Evolutionary conservation across 1,284 basidiomycete species (phyloP), one percentile per base, ranked within the genome.

Genomic region (Cerioporus squamosus): DNA sequence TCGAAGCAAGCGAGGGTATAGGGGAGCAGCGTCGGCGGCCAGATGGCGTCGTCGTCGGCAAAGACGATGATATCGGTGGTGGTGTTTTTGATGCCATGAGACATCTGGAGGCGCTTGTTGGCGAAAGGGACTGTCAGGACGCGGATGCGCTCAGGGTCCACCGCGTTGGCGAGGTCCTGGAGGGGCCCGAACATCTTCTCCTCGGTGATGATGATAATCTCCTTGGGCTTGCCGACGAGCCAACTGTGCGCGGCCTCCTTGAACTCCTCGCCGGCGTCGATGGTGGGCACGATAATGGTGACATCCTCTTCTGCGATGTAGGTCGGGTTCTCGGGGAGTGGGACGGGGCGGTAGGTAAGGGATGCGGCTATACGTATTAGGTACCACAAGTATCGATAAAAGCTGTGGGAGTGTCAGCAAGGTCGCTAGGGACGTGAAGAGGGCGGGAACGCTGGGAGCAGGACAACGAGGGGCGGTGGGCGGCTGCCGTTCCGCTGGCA

Each of bases 11-110:
- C 93, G 45, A 97, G 84, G 53, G 91, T 84, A 72, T 88, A 92
- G 0, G 92, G 91, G 9, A 96, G 78, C 60, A 96, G 82, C 2
- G 90, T 94, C 0, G 93, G 87, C 0, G 94, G 94, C 94, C 94
- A 97, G 69, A 97, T 94, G 47, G 94, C 93, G 73, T 96, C 94
- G 71, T 97, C 94, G 71, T 96, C 94, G 4, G 94, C 93, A 68
- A 96, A 96, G n/a, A 96, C 88, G 72, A 96, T 94, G 74, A 97
- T 95, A 71, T 96, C 94, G 2, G 94, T 95, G 0, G 88, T 90
- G 24, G 88, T 89, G 73, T 94, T 88, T 72, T 89, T 89, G 73
- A 96, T 95, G 15, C 94, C 94, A 68, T 95, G 92, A 60, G 86
- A 82, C 94, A 97, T 96, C 75, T 97, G 94, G 26, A 95, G 78